phyloP scores from a whole-genome alignment of 768 basidiomycete species.

The Collybiopsis luxurians region DNA sequence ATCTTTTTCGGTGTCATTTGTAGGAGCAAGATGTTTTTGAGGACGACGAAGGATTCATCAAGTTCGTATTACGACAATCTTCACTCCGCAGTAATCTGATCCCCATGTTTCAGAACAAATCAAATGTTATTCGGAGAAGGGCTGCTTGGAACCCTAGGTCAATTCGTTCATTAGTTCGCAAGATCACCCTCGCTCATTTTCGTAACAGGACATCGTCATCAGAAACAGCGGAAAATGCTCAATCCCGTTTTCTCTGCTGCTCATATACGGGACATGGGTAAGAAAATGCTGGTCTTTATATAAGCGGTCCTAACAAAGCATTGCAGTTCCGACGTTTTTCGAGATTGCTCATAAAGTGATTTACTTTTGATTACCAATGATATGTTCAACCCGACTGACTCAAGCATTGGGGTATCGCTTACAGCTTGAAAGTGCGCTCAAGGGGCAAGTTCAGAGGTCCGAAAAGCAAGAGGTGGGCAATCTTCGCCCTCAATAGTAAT shows the following conservation, averaged over 20 bases:
- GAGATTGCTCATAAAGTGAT: slow-evolving; percentile 3
- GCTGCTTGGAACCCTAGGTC: not conserved
- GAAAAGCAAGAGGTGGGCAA: not conserved
- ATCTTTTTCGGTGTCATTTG: not conserved
- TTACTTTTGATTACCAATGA: no score
- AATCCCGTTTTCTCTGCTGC: slow-evolving; percentile 32
- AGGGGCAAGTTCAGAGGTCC: not conserved
- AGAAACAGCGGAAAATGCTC: slow-evolving; percentile 31
- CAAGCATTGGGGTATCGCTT: no score
- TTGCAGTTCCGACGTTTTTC: not conserved
- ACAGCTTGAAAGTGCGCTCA: not conserved
- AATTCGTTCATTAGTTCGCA: not conserved
- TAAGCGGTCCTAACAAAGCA: not conserved
- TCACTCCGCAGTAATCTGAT: not conserved
- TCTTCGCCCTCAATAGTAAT: slow-evolving; percentile 19
- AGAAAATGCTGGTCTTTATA: slow-evolving; percentile 11
- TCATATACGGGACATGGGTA: slow-evolving; percentile 28
- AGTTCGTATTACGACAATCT: not conserved
- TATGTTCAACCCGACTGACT: no score
- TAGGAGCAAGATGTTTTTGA: slow-evolving; percentile 5
- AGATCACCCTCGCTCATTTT: not conserved
- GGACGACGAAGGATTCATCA: not conserved
- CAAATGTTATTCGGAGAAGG: slow-evolving; percentile 4
- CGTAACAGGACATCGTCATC: slow-evolving; percentile 20
- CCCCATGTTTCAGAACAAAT: not conserved